These are phyloP conservation scores for Sicyos baderoa DNA, from an alignment of 306 rosid species.

Conservation along the genomic window DNA sequence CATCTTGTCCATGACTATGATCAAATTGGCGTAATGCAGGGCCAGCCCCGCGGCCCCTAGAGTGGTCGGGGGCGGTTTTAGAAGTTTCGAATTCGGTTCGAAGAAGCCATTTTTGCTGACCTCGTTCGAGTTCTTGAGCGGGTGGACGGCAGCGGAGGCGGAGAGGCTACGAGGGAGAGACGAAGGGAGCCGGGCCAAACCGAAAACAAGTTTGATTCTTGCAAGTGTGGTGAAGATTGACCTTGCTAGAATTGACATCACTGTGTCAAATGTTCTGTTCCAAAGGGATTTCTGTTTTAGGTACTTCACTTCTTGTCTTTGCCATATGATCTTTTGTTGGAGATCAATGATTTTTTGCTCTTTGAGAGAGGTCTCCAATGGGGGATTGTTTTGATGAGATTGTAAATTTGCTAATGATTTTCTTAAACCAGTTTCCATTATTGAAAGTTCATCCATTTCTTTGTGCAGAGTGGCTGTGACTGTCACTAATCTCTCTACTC, in stretches of 20 bases:
- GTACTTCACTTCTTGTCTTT: slow-evolving; percentile 67
- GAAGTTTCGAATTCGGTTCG: slow-evolving; percentile 46
- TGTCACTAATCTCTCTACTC: slow-evolving; percentile 56
- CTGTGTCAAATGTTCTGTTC: slow-evolving; percentile 62
- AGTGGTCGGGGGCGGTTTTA: slow-evolving; percentile 49
- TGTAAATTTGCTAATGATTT: slow-evolving; percentile 29
- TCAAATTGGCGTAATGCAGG: slow-evolving; percentile 72
- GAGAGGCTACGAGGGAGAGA: slow-evolving; percentile 64
- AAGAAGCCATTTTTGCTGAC: slow-evolving; percentile 35
- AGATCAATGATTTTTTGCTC: slow-evolving; percentile 55
- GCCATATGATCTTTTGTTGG: slow-evolving; percentile 78
- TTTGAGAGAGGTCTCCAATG: slow-evolving; percentile 20
- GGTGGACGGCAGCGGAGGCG: slow-evolving; percentile 67
- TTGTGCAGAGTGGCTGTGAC: slow-evolving; percentile 51
- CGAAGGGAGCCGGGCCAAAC: slow-evolving; percentile 45
- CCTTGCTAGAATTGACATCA: slow-evolving; percentile 47
- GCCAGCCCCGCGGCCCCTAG: slow-evolving; percentile 68
- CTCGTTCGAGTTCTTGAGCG: slow-evolving; percentile 33
- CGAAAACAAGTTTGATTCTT: slow-evolving; percentile 65
- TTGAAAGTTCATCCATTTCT: slow-evolving; percentile 66
- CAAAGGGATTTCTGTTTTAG: slow-evolving; percentile 60
- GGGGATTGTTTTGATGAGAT: not conserved
- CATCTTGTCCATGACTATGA: slow-evolving; percentile 87
- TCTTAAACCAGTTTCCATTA: slow-evolving; percentile 43
- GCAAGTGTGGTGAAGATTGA: slow-evolving; percentile 64